A percentile compares a stretch with the other conserved stretches of the same genome.
Conservation (phyloP, 768 basidiomycete species). For the Amanita pseudoporphyria region DNA sequence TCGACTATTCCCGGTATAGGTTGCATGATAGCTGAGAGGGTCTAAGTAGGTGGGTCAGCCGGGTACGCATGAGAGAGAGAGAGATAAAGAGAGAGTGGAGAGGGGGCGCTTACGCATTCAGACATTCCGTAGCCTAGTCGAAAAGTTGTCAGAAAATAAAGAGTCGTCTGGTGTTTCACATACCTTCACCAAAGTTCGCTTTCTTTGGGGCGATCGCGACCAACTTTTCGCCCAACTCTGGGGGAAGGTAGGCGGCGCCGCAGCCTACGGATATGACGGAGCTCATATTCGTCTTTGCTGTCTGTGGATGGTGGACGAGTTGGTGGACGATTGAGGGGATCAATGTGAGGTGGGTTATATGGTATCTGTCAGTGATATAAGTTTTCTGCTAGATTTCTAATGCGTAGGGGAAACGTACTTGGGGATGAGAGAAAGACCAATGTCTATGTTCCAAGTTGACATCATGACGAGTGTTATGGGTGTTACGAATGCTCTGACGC, state of each 20-base stretch:
- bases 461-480: constrained; percentile 45
- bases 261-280: constrained; percentile 32
- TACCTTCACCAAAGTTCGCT: constrained; percentile 36
- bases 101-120: constrained; percentile 38
- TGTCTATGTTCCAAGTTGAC: constrained; percentile 44
- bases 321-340: constrained; percentile 63
- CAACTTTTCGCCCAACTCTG: constrained; percentile 38
- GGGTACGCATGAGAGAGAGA: neutral
- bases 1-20: constrained; percentile 36
- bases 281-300: constrained; percentile 41
- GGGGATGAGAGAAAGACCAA: neutral
- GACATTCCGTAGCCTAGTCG: constrained; percentile 67
- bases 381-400: neutral
- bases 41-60: constrained; percentile 26
- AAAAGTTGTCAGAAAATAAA: neutral
- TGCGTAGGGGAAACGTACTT: neutral
- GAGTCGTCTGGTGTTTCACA: constrained; percentile 3
- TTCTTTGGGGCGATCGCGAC: constrained; percentile 24
- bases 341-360: constrained; percentile 36
- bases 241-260: constrained; percentile 64
- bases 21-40: constrained; percentile 39
- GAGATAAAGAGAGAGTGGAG: too few species aligned
- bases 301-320: constrained; percentile 46
- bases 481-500: constrained; percentile 36
- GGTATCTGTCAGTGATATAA: constrained; percentile 32